Base-by-base conservation (phyloP, 257 asterid genomes). In the Solanum virginianum region DNA sequence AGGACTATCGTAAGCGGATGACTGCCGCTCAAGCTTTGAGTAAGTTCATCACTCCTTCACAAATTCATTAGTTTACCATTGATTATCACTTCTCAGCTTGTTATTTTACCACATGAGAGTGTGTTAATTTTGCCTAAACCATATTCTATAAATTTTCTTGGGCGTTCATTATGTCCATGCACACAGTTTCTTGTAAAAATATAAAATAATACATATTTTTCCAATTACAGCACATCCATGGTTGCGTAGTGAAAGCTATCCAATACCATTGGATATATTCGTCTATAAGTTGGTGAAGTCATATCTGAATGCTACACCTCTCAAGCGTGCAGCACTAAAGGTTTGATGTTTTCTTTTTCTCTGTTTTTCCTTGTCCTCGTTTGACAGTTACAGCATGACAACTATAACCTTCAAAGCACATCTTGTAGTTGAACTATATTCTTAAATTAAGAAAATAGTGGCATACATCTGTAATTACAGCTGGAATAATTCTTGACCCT, bases 1-100 rank as follows among this genome's bases (percentile, higher is more conserved):
- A 95, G 92, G 99, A 96, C 89, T 95, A 95, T 85, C 91, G 98
- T 74, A 96, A 96, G 89, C 90, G 98, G 90, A 95, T 96, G 98
- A 95, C 98, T 57, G 99, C 99, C 80, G 98, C 99, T 63, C 99
- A 96, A 90, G 99, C 99, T 89, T 90, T 96, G 92, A 93, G 99
- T 96, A 85, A 95, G 95, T 94, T 29, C 72, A 47, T 84, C 83
- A 60, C 47, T 63, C 54, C 43, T 81, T 39, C 82, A 26, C 17
- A 53, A 75, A 24, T 75, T 49, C 81, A 75, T 49, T 75, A n/a
- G 43, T 75, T 13, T 59, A 47, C 29, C 29, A 59, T 20, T 59
- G 29, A 22, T 53, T 39, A 17, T 70, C 53, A 70, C 79, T 70
- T 77, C 47, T 77, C 65, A 51, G 63, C 49, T 16, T 51, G 82